Percentiles rank a stretch among this genome's conserved stretches.
Conservation (phyloP, 495 filamentous ascomycete species). For the Oleoguttula mirabilis region DNA sequence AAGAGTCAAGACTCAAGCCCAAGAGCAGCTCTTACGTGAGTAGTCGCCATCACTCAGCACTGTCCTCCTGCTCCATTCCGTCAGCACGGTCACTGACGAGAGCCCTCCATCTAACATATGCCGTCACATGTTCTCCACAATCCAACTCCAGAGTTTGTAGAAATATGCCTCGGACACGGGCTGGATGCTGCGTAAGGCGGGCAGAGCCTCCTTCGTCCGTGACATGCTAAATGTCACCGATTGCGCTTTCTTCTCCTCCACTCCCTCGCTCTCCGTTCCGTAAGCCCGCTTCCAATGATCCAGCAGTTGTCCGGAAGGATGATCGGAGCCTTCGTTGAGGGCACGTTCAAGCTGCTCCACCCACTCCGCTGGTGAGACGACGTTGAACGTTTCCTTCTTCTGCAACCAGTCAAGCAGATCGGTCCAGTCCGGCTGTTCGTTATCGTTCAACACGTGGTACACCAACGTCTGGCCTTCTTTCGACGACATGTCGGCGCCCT, state of each 20-base stretch:
- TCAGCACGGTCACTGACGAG: no score
- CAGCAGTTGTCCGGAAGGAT: slow-evolving; percentile 35
- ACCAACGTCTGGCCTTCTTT: slow-evolving; percentile 21
- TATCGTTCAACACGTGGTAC: slow-evolving; percentile 41
- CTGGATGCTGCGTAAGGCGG: slow-evolving; percentile 26
- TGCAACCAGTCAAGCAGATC: slow-evolving; percentile 36
- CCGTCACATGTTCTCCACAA: slow-evolving; percentile 22
- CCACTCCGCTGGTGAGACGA: slow-evolving; percentile 34
- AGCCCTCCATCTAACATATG: no score
- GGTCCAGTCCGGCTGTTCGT: slow-evolving; percentile 33
- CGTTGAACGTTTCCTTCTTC: slow-evolving; percentile 26
- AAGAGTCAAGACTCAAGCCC: no score
- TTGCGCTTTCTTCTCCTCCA: neutral
- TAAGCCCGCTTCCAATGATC: slow-evolving; percentile 38
- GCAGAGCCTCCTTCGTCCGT: slow-evolving; percentile 25
- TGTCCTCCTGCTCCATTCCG: no score
- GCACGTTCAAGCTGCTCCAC: slow-evolving; percentile 29
- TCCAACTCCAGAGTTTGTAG: slow-evolving; percentile 37
- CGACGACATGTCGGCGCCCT: slow-evolving; percentile 31
- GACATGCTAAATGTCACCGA: slow-evolving; percentile 26
- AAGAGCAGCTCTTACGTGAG: no score
- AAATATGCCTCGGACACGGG: slow-evolving; percentile 33
- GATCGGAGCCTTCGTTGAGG: slow-evolving; percentile 17
- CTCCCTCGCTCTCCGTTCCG: slow-evolving; percentile 3
- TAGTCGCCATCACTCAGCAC: no score